phyloP scores from a whole-genome alignment of 768 basidiomycete species.

The Serendipita sp. region DNA sequence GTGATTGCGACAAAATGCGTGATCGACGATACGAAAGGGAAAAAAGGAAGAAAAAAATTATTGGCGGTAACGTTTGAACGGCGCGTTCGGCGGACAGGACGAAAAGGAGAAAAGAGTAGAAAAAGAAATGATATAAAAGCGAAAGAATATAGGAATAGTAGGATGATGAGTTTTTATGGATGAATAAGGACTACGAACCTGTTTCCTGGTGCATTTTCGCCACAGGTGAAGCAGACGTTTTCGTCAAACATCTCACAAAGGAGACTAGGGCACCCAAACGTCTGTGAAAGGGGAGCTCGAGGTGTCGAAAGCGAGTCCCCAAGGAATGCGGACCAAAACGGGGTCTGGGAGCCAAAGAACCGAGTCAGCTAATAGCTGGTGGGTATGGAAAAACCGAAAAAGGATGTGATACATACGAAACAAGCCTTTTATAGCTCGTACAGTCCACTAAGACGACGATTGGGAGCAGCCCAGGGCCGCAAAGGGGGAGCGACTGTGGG shows the following conservation, averaged over 20 bases:
- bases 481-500: too few species aligned
- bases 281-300: not conserved
- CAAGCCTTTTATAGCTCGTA: not conserved
- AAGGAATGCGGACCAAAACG: not conserved
- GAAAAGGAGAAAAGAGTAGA: not conserved
- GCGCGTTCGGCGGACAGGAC: not conserved
- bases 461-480: too few species aligned
- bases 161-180: not conserved
- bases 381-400: not conserved
- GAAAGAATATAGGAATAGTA: not conserved
- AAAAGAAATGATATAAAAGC: not conserved
- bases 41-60: not conserved
- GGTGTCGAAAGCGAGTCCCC: not conserved
- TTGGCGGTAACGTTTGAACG: not conserved
- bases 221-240: conserved; percentile 55
- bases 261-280: not conserved
- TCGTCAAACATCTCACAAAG: conserved; percentile 50
- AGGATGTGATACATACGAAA: not conserved
- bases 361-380: not conserved
- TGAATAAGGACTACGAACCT: conserved; percentile 25
- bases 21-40: not conserved
- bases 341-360: not conserved
- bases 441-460: too few species aligned
- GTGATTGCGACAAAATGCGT: not conserved
- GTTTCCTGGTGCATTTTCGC: conserved; percentile 45